Percentiles rank a stretch among this genome's conserved stretches.
Conservation (phyloP, 2,329 filamentous ascomycete genomes). For the Cladosporium austrohemisphaericum region DNA sequence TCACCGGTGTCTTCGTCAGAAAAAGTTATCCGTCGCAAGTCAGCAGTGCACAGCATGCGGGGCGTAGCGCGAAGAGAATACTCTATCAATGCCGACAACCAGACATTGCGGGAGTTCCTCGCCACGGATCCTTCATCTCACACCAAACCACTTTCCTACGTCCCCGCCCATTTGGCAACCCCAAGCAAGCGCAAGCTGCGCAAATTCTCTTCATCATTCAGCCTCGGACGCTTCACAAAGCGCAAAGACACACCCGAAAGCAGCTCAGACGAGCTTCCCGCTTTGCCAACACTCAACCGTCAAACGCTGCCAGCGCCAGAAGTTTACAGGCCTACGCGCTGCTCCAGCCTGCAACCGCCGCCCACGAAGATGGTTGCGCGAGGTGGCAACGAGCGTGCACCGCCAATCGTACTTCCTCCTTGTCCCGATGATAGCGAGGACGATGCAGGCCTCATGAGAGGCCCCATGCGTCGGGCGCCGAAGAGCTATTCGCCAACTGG, state of each 20-base stretch:
- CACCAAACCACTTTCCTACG: neutral
- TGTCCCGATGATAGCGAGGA: conserved; percentile 24
- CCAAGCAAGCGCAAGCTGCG: conserved; percentile 16
- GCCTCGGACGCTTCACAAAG: conserved; percentile 21
- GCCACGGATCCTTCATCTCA: neutral
- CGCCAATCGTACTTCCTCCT: conserved; percentile 28
- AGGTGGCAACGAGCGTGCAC: conserved; percentile 32
- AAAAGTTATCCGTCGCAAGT: conserved; percentile 8
- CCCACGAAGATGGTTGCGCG: conserved; percentile 30
- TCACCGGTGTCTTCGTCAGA: conserved; percentile 8
- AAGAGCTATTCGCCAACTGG: conserved; percentile 13
- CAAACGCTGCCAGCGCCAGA: conserved; percentile 15
- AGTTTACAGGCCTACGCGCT: conserved; percentile 16
- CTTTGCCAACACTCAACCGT: neutral
- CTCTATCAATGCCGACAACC: neutral
- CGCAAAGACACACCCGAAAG: neutral
- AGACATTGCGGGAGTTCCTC: conserved; percentile 10
- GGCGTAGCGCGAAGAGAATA: neutral
- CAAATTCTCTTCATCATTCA: conserved; percentile 24
- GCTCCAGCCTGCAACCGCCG: conserved; percentile 18
- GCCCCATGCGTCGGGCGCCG: neutral
- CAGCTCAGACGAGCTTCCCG: neutral
- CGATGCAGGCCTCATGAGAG: neutral
- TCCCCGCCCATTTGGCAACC: neutral
- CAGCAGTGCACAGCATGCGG: conserved; percentile 11